Evolutionary conservation across 768 basidiomycete genomes (phyloP), one percentile per base, ranked within the genome.

Genomic region (Asterophora parasitica): DNA sequence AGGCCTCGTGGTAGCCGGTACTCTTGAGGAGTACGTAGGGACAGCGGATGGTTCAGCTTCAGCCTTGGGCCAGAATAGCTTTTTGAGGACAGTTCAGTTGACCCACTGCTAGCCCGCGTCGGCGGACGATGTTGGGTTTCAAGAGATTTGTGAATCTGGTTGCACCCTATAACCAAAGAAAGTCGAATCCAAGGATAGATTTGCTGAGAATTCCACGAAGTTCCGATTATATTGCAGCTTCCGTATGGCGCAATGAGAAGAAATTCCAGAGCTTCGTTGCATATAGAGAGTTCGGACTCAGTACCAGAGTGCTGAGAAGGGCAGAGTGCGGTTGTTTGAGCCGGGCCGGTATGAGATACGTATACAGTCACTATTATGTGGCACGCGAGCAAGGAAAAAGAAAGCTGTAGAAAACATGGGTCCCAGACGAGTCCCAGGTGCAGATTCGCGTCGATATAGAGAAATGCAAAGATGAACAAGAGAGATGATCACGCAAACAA

Each of bases 301-400:
- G 3, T 23, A 23, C 23, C 23, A 23, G 23, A 23, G 23, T 23
- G 23, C 23, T n/a, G n/a, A n/a, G n/a, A n/a, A n/a, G 6, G 23
- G 23, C 23, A 23, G 23, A 23, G 23, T 3, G 23, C 23, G 23
- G 23, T 6, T 23, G 23, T 23, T 23, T 31, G 30, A 28, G 13
- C 2, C 44, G 51, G 49, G 46, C 43, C 43, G 44, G 46, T 27
- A 5, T 6, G 27, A 32, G 38, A 13, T 11, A 28, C 2, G 19
- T 33, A 20, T 32, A 23, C 41, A 6, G 2, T 12, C 11, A 19
- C 15, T 28, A 52, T 31, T 40, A 42, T 42, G 5, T 40, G 44
- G 54, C 54, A 55, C 54, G 42, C 54, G 54, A 55, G 48, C 44
- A 47, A 15, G 32, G 47, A 50, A 46, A 40, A 46, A 42, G 27